Evolutionary conservation across 768 basidiomycete species (phyloP), one percentile per base, ranked within the genome.

Genomic region (Tulasnella sp.): DNA sequence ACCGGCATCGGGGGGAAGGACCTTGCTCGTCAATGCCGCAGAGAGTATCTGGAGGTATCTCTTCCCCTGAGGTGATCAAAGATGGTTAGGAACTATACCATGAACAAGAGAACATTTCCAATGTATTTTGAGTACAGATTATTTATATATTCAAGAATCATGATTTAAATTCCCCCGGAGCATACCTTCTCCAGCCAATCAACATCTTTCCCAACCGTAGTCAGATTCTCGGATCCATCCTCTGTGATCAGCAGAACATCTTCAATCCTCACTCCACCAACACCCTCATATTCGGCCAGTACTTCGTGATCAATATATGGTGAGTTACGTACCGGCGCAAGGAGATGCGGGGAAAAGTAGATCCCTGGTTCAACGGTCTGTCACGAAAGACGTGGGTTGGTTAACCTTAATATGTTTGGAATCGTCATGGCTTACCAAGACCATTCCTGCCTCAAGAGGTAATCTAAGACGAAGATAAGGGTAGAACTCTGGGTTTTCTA

Each of bases 251-350:
- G 65, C 3, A 96, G 74, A 25, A 84, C 89, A 63, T 98, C 93
- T 64, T 98, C 93, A 56, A 98, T 92, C 45, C 92, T 69, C 2
- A 98, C 83, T 0, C 92, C 93, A 12, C 93, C 93, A 20, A 96
- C 85, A 29, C 68, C 66, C 59, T 86, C 79, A 60, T 90, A 96
- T 50, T 68, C 66, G 62, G 72, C 71, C 53, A 92, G 66, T 20
- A 82, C 72, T 12, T 73, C 78, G 34, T 77, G 74, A 60, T 91
- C 70, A 56, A 96, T 77, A 59, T 79, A 71, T 53, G 69, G 69
- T 25, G 81, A 79, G 58, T 74, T 66, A 37, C 77, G 74, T 37
- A 79, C 70, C 7, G 79, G 69, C 4, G 74, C 72, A n/a, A 92
- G 69, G 16, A 90, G 70, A 56, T 83, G 77, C 1, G 80, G 79